phyloP scores from a whole-genome alignment of 371 early-diverging fungal species.

The Mortierella polycephala region DNA sequence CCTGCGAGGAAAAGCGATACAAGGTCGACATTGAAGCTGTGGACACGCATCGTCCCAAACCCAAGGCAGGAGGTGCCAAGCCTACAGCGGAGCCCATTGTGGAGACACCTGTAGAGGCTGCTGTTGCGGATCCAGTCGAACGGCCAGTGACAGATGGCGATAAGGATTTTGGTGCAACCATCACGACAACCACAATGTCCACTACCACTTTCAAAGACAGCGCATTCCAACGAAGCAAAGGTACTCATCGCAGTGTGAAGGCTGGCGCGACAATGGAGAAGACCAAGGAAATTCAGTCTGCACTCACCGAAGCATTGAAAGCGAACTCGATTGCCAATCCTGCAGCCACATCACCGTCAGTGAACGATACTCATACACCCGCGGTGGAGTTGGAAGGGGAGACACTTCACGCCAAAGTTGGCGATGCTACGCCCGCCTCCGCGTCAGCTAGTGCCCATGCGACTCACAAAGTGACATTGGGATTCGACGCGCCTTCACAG shows the following conservation, averaged over 20 bases:
- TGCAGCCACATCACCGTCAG: slow-evolving; percentile 12
- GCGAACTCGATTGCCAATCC: slow-evolving; percentile 18
- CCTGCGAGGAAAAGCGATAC: slow-evolving; percentile 90
- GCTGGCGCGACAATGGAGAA: slow-evolving; percentile 10
- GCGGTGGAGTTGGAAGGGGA: neutral
- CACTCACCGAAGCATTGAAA: slow-evolving; percentile 13
- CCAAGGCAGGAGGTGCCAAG: slow-evolving; percentile 38
- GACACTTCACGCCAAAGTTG: neutral
- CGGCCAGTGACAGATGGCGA: slow-evolving; percentile 15
- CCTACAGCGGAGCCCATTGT: slow-evolving; percentile 9
- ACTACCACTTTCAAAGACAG: slow-evolving; percentile 49
- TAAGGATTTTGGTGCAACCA: slow-evolving; percentile 35
- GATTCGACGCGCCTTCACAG: neutral
- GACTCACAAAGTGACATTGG: neutral
- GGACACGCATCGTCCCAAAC: slow-evolving; percentile 83
- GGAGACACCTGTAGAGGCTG: slow-evolving; percentile 9
- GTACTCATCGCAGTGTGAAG: slow-evolving; percentile 1
- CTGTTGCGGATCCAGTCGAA: slow-evolving; percentile 1
- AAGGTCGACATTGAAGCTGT: slow-evolving; percentile 88
- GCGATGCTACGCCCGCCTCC: neutral
- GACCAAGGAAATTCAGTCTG: slow-evolving; percentile 20
- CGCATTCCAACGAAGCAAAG: slow-evolving; percentile 29
- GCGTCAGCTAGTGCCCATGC: neutral
- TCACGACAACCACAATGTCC: slow-evolving; percentile 49
- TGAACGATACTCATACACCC: slow-evolving; percentile 27